phyloP scores from a whole-genome alignment of 2,329 filamentous ascomycete species.

The Exophiala mesophila region DNA sequence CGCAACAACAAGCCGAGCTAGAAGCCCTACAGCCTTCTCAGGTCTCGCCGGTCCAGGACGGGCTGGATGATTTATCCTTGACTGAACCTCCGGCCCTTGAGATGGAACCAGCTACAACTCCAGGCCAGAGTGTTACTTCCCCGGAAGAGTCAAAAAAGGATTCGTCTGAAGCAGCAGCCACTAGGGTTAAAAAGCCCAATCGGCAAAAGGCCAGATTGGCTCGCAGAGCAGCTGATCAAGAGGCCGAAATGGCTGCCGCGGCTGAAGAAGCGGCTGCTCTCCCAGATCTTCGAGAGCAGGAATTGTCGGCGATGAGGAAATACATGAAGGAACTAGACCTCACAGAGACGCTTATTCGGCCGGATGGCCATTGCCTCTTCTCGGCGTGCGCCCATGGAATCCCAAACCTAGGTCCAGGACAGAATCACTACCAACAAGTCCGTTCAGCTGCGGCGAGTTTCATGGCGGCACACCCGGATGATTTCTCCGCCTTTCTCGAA shows the following conservation, averaged over 20 bases:
- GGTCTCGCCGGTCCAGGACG: constrained; percentile 12
- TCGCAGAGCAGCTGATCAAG: constrained; percentile 78
- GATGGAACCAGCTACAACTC: constrained; percentile 1
- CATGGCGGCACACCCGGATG: constrained; percentile 67
- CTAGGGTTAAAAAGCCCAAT: constrained; percentile 67
- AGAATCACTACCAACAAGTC: constrained; percentile 59
- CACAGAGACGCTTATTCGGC: constrained; percentile 70
- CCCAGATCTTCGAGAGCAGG: constrained; percentile 66
- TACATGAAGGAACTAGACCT: constrained; percentile 62
- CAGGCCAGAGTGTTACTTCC: constrained; percentile 4
- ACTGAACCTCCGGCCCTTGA: constrained; percentile 20
- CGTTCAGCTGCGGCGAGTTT: constrained; percentile 69
- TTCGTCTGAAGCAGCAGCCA: constrained; percentile 7
- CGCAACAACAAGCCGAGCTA: constrained; percentile 43
- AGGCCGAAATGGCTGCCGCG: constrained; percentile 63
- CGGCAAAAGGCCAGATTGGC: constrained; percentile 88
- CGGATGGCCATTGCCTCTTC: constrained; percentile 94
- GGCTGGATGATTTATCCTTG: constrained; percentile 33
- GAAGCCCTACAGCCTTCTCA: constrained; percentile 21
- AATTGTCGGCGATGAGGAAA: constrained; percentile 65
- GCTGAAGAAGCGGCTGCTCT: constrained; percentile 69
- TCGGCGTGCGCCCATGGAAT: constrained; percentile 86
- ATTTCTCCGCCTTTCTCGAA: constrained; percentile 83
- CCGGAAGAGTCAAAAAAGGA: constrained; percentile 5
- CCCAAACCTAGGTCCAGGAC: constrained; percentile 18